Evolutionary conservation across 768 basidiomycete genomes (phyloP).

Genomic region (Filobasidium wieringae): DNA sequence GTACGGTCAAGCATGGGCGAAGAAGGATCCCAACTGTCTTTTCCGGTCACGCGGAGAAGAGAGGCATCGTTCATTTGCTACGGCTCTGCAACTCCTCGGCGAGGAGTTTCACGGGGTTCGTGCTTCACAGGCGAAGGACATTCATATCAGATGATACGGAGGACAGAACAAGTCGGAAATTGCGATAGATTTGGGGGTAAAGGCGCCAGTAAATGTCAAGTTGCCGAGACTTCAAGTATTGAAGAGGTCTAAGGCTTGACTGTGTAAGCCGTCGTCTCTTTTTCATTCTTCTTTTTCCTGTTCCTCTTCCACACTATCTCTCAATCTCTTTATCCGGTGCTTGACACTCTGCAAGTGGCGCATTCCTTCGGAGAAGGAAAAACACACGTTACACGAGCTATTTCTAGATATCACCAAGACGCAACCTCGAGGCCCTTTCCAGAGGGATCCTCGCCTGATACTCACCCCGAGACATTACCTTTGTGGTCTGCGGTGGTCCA

Average conservation of each 20-base stretch:
- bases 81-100: conserved; percentile 17
- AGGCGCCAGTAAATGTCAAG: too few relatives aligned
- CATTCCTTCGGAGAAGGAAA: conserved; percentile 45
- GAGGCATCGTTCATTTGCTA: conserved; percentile 35
- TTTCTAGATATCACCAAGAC: conserved; percentile 80
- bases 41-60: neutral
- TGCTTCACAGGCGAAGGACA: conserved; percentile 40
- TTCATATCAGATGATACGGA: too few relatives aligned
- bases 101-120: conserved; percentile 16
- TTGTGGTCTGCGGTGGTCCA: conserved; percentile 26
- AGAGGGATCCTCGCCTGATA: conserved; percentile 34
- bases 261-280: neutral
- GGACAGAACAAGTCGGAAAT: too few relatives aligned
- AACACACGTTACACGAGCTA: conserved; percentile 74
- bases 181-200: too few relatives aligned
- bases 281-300: neutral
- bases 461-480: conserved; percentile 32
- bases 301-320: neutral
- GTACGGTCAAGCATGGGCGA: neutral
- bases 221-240: too few relatives aligned
- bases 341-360: conserved; percentile 72
- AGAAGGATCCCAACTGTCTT: neutral
- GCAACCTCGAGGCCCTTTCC: conserved; percentile 23
- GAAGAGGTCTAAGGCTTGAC: neutral
- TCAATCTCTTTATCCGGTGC: conserved; percentile 48